Conservation (phyloP, 495 filamentous ascomycete species). For the Evansstolkia leycettana region DNA sequence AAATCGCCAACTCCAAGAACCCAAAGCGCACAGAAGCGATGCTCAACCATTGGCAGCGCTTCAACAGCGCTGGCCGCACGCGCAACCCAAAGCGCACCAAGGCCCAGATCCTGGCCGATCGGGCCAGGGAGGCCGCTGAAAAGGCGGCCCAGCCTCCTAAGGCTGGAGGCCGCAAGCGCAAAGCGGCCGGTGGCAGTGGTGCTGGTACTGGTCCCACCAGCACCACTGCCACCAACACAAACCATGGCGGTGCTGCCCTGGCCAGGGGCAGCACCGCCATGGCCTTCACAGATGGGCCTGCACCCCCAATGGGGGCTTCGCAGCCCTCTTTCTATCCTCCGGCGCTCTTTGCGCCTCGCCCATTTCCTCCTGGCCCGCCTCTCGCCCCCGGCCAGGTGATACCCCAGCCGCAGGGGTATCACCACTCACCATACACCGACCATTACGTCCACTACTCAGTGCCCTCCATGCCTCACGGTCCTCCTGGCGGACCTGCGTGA, state of each 20-base stretch:
- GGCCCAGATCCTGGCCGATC: constrained; percentile 32
- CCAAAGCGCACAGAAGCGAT: constrained; percentile 36
- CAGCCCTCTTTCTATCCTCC: not conserved
- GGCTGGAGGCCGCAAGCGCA: constrained; percentile 10
- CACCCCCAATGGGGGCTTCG: too few species aligned
- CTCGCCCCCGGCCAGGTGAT: not conserved
- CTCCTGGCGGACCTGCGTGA: not conserved
- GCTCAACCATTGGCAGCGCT: constrained; percentile 37
- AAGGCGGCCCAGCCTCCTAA: constrained; percentile 18
- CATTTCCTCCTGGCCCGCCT: not conserved
- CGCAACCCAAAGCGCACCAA: constrained; percentile 37
- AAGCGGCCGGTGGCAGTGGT: not conserved
- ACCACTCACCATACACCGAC: constrained; percentile 17
- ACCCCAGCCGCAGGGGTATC: constrained; percentile 2
- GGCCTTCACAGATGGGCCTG: too few species aligned
- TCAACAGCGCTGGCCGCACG: constrained; percentile 29
- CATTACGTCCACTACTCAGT: constrained; percentile 11
- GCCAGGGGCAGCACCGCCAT: too few species aligned
- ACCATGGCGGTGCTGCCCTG: constrained; percentile 9
- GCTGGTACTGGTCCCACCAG: too few species aligned
- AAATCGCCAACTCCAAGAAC: constrained; percentile 36
- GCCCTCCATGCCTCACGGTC: constrained; percentile 6
- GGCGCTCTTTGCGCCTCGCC: not conserved
- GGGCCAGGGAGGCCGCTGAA: constrained; percentile 15
- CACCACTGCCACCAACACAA: not conserved